phyloP scores from a whole-genome alignment of 2,329 filamentous ascomycete genomes.

The Stenocarpella maydis region DNA sequence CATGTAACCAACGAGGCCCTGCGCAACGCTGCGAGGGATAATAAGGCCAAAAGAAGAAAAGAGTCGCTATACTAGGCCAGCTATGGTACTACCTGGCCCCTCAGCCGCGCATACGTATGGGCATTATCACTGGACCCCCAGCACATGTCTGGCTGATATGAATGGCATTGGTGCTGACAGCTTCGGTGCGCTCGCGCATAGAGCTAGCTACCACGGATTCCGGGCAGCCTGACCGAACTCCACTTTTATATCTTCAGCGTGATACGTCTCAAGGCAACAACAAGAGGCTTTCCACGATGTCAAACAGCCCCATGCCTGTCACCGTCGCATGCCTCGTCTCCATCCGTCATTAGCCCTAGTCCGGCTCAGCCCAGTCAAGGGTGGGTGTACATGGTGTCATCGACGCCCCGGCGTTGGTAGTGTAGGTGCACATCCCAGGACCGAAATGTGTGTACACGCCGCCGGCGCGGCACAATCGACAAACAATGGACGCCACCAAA shows the following conservation, averaged over 20 bases:
- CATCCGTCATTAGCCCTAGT: neutral
- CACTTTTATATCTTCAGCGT: neutral
- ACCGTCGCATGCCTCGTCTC: constrained; percentile 21
- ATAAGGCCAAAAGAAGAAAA: neutral
- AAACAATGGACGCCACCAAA: constrained; percentile 24
- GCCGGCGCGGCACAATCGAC: constrained; percentile 8
- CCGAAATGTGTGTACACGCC: neutral
- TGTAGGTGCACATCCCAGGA: neutral
- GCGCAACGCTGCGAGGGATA: neutral
- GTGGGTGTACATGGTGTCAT: neutral
- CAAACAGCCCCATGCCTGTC: constrained; percentile 19
- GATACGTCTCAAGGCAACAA: neutral
- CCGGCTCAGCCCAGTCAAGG: constrained; percentile 1
- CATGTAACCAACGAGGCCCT: neutral
- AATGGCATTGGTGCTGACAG: constrained; percentile 3
- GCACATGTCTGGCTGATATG: neutral
- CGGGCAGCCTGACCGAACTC: neutral
- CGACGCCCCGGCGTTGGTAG: neutral
- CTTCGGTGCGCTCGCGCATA: constrained; percentile 6
- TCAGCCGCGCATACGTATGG: constrained; percentile 18
- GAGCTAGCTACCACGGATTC: constrained; percentile 7
- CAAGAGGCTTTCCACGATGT: neutral
- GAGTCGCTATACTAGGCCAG: constrained; percentile 20
- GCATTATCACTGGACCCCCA: neutral
- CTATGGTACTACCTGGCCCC: neutral